Percentiles rank a stretch among this genome's conserved stretches.
Evolutionary conservation across 176 grass and related monocot species (phyloP).

Genomic region (Canna indica): DNA sequence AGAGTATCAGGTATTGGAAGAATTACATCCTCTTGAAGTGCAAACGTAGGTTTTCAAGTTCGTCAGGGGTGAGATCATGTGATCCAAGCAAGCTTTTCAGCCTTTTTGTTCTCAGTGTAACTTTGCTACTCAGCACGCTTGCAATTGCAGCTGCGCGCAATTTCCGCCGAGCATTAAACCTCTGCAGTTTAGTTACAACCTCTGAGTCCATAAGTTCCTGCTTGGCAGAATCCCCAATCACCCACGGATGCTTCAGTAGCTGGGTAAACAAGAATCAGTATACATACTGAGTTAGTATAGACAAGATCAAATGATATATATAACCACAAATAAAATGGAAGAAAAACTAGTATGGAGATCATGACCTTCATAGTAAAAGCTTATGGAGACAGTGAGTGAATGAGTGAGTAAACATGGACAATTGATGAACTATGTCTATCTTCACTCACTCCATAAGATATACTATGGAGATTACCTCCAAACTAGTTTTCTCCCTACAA

Average conservation of each 20-base stretch:
- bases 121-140: slow-evolving; percentile 58
- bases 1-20: not conserved
- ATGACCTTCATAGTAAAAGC: too few species aligned
- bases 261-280: slow-evolving; percentile 16
- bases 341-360: too few species aligned
- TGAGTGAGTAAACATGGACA: too few species aligned
- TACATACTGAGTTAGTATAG: not conserved
- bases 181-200: slow-evolving; percentile 57
- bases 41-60: slow-evolving; percentile 43
- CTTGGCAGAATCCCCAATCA: slow-evolving; percentile 53
- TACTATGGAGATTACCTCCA: too few species aligned
- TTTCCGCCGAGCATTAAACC: slow-evolving; percentile 63
- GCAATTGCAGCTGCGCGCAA: slow-evolving; percentile 51
- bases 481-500: too few species aligned
- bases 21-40: slow-evolving; percentile 53
- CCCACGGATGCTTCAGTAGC: slow-evolving; percentile 61
- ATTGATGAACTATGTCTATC: too few species aligned
- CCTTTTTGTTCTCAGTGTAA: slow-evolving; percentile 47
- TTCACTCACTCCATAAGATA: too few species aligned
- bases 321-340: not conserved
- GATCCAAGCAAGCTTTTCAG: slow-evolving; percentile 48
- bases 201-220: slow-evolving; percentile 58
- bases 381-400: too few species aligned
- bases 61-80: slow-evolving; percentile 52
- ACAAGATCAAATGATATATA: not conserved